Evolutionary conservation across 768 basidiomycete genomes (phyloP).

Genomic region (Saitozyma sp.): DNA sequence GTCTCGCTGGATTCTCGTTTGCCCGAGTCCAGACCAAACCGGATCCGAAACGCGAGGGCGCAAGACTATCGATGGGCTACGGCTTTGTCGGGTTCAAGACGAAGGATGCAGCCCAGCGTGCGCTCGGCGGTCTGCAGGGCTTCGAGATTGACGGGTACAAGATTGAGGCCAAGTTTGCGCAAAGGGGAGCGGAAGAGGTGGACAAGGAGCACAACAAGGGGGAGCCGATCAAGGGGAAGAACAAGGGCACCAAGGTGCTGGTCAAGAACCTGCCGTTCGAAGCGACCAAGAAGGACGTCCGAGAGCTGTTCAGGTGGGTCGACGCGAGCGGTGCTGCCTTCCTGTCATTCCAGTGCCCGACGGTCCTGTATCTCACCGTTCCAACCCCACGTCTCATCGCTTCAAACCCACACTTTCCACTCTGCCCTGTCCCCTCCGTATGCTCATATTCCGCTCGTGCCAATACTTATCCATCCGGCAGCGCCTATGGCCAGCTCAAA

Average conservation of each 20-base stretch:
- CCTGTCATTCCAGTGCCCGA: too few species aligned
- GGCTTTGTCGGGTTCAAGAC: conserved; percentile 92
- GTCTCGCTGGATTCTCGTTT: conserved; percentile 77
- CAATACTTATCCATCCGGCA: not conserved
- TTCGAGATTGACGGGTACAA: conserved; percentile 84
- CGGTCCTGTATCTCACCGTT: too few species aligned
- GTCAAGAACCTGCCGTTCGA: conserved; percentile 99
- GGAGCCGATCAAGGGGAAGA: conserved; percentile 56
- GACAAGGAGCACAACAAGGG: conserved; percentile 40
- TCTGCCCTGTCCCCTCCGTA: not conserved
- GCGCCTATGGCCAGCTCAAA: conserved; percentile 83
- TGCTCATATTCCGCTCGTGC: not conserved
- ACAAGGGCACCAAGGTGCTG: conserved; percentile 85
- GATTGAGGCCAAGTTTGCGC: conserved; percentile 80
- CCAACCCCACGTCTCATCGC: too few species aligned
- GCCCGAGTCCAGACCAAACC: conserved; percentile 89
- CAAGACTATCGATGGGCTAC: conserved; percentile 86
- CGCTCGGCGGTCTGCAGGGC: conserved; percentile 73
- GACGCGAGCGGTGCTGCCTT: not conserved
- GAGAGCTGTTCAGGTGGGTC: conserved; percentile 66
- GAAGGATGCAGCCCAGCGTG: conserved; percentile 69
- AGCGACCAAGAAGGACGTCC: conserved; percentile 85
- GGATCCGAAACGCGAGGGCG: conserved; percentile 70
- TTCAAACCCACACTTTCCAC: not conserved
- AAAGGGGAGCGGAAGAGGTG: conserved; percentile 69